Conservation (phyloP, 2,329 filamentous ascomycete species). For the Graphiopsis chlorocephala region DNA sequence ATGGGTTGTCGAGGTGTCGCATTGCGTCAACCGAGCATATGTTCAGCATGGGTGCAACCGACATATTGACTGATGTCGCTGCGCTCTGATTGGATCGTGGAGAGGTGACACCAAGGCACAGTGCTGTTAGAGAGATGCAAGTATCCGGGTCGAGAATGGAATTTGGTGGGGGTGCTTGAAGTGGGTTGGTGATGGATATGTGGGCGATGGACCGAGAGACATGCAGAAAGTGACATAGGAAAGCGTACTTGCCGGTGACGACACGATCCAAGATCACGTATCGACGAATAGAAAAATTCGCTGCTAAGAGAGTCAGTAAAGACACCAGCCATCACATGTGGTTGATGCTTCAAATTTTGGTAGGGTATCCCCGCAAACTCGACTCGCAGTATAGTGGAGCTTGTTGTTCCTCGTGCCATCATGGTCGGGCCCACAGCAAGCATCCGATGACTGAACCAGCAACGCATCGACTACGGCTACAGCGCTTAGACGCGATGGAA, state of each 20-base stretch:
- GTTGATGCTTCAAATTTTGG: not conserved
- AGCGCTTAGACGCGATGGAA: constrained; percentile 3
- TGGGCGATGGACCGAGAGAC: not conserved
- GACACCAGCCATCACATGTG: not conserved
- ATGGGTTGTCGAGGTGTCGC: constrained; percentile 3
- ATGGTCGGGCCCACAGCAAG: constrained; percentile 6
- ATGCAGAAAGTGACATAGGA: not conserved
- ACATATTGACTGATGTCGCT: not conserved
- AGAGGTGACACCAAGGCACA: not conserved
- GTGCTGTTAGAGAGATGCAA: not conserved
- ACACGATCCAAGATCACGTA: not conserved
- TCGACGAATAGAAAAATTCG: not conserved
- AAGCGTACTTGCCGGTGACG: not conserved
- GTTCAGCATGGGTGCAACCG: constrained; percentile 2
- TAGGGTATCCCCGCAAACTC: constrained; percentile 7
- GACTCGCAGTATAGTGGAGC: constrained; percentile 1
- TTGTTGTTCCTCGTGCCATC: constrained; percentile 6
- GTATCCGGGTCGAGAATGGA: not conserved
- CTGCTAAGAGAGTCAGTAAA: not conserved
- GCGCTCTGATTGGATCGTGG: not conserved
- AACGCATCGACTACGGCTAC: not conserved
- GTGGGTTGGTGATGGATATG: not conserved
- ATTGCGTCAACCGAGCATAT: not conserved
- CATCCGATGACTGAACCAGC: not conserved
- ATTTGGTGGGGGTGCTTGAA: not conserved